Evolutionary conservation across 768 basidiomycete species (phyloP).

Genomic region (Suillus luteus): DNA sequence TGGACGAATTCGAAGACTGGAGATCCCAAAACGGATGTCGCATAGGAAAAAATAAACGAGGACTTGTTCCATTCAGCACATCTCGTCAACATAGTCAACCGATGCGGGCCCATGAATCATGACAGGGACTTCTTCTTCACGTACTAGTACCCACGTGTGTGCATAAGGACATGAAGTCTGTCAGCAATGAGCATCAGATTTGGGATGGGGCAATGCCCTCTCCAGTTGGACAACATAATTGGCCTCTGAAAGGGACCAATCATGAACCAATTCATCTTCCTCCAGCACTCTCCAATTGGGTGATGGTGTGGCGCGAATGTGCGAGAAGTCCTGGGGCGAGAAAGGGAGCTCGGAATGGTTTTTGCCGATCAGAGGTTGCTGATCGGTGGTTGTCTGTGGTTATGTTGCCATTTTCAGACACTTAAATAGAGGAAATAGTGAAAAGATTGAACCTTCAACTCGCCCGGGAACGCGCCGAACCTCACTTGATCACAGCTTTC

Average conservation of each 20-base stretch:
- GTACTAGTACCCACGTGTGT: neutral
- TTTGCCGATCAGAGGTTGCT: neutral
- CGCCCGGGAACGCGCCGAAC: constrained; percentile 64
- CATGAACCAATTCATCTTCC: constrained; percentile 18
- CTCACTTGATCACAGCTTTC: constrained; percentile 67
- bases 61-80: neutral
- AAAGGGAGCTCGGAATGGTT: constrained; percentile 24
- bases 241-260: constrained; percentile 24
- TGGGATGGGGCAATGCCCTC: neutral
- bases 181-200: neutral
- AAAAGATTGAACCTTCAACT: neutral
- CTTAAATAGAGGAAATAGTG: neutral
- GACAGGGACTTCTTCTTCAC: neutral
- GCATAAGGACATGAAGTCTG: neutral
- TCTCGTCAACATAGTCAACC: neutral
- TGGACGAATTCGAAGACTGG: neutral
- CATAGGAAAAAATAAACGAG: neutral
- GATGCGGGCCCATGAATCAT: neutral
- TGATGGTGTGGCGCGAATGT: constrained; percentile 73
- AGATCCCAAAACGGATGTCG: neutral
- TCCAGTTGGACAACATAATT: neutral
- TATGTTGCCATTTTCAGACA: neutral
- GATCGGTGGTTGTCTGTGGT: neutral
- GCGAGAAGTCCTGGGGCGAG: constrained; percentile 83
- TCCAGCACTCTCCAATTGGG: constrained; percentile 61